These are phyloP conservation scores for Agaricus subrufescens DNA, from an alignment of 768 basidiomycete species.

Conservation along the genomic window DNA sequence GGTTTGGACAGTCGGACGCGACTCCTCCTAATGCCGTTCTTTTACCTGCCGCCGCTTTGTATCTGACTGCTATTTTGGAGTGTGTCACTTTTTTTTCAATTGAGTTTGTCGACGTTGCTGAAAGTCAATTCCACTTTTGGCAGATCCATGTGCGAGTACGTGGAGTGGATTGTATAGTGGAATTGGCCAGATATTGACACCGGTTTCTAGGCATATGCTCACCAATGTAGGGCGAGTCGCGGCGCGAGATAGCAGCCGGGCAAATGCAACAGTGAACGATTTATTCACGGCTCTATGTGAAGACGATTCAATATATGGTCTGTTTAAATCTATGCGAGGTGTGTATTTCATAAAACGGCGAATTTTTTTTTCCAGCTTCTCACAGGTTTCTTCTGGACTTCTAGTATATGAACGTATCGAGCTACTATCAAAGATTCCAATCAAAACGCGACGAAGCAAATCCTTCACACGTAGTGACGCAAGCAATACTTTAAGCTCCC, in stretches of 20 bases:
- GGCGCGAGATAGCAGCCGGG: slow-evolving; percentile 78
- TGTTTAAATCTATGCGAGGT: slow-evolving; percentile 89
- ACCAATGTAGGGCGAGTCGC: slow-evolving; percentile 82
- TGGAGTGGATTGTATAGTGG: slow-evolving; percentile 20
- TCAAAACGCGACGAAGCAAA: slow-evolving; percentile 56
- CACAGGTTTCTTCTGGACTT: slow-evolving; percentile 14
- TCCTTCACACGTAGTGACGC: slow-evolving; percentile 55
- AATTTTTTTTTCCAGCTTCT: slow-evolving; percentile 15
- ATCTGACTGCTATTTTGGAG: slow-evolving; percentile 92
- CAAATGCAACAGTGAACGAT: slow-evolving; percentile 72
- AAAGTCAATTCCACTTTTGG: slow-evolving; percentile 20
- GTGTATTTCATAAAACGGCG: slow-evolving; percentile 20
- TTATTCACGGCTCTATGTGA: slow-evolving; percentile 87
- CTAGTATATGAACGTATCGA: slow-evolving; percentile 80
- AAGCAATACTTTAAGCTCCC: slow-evolving; percentile 33
- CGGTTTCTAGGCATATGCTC: slow-evolving; percentile 64
- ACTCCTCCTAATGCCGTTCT: slow-evolving; percentile 49
- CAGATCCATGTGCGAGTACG: slow-evolving; percentile 87
- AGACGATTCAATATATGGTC: slow-evolving; percentile 79
- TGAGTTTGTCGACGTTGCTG: slow-evolving; percentile 14
- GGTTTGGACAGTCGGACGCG: slow-evolving; percentile 48
- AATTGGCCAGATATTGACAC: slow-evolving; percentile 4
- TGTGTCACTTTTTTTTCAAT: slow-evolving; percentile 39
- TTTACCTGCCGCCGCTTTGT: slow-evolving; percentile 79
- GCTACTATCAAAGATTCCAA: slow-evolving; percentile 51